Evolutionary conservation across 208 protist species (phyloP), one percentile per base, ranked within the genome.

Genomic region (Phytomonas serpens): DNA sequence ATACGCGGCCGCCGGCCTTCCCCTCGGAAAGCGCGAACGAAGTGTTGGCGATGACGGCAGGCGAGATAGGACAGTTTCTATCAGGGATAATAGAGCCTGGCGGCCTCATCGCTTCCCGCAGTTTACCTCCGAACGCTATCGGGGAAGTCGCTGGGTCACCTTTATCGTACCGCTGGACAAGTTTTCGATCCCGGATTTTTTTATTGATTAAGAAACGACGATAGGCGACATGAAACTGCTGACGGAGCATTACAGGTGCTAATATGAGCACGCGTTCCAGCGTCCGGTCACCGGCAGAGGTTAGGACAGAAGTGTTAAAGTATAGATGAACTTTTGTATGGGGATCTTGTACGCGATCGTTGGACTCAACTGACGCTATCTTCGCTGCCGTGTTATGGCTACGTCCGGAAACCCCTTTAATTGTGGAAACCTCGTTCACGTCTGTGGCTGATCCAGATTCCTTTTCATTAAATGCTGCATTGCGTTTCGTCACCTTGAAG

Each of bases 211-310:
- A 30, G 23, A 77, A 74, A 36, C 80, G 74, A 36, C 86, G 82
- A 68, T 69, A 77, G 27, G 80, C 76, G 27, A 74, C 76, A 64
- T 90, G 86, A 42, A 86, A 94, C 61, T 91, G 83, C 34, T 91
- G 86, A 0, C 89, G 86, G 61, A 94, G 76, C 86, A 92, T 89
- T 33, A 92, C 89, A 0, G 89, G 72, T 6, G 89, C 89, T 4
- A 94, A 69, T 27, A 90, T 83, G 32, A 94, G 78, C 16, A 94
- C 89, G 4, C 89, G 82, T 69, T 94, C 86, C n/a, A 92, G 73
- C 34, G 89, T 94, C 30, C 89, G 80, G 67, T 94, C 87, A 2
- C 89, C 89, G 1, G 86, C 86, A 0, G 85, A 94, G 66, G 87
- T 87, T 61, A 94, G 78, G 57, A 94, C 88, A 16, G 83, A 80